Evolutionary conservation across 306 rosid species (phyloP).

Genomic region (Ormosia semicastrata): DNA sequence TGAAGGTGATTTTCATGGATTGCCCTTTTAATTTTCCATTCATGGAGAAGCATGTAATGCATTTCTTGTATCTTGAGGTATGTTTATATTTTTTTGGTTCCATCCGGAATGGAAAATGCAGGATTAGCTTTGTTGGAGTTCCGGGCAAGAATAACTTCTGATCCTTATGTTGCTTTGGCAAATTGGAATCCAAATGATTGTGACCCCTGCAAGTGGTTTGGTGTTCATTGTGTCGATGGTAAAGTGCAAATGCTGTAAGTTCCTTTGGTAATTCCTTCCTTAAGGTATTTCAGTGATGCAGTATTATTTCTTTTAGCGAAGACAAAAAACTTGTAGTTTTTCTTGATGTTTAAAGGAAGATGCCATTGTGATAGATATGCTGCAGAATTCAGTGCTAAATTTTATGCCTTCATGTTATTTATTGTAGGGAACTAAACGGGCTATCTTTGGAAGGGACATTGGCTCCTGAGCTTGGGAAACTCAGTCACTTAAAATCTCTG

Average conservation of each 20-base stretch:
- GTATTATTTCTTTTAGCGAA: background rate
- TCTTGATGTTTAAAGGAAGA: background rate
- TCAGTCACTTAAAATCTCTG: constrained; percentile 63
- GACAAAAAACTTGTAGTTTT: background rate
- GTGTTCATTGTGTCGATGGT: constrained; percentile 62
- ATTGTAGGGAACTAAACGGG: constrained; percentile 63
- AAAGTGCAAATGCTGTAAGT: constrained; percentile 78
- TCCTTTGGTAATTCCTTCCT: constrained; percentile 14
- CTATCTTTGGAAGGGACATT: constrained; percentile 76
- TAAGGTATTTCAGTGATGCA: background rate
- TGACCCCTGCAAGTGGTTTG: constrained; percentile 75
- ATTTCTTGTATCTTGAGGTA: background rate
- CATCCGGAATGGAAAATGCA: constrained; percentile 37
- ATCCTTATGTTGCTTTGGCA: constrained; percentile 60
- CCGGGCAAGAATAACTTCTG: constrained; percentile 52
- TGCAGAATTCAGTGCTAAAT: background rate
- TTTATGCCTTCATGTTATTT: constrained; percentile 16
- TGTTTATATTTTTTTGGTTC: background rate
- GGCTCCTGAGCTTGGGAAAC: constrained; percentile 83
- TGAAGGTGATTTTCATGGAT: constrained; percentile 59
- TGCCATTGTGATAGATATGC: background rate
- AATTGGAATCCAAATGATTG: constrained; percentile 70
- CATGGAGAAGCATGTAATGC: background rate
- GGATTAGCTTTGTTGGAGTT: constrained; percentile 66
- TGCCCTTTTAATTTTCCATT: background rate